Evolutionary conservation across 805 yeast species (phyloP), one percentile per base, ranked within the genome.

Genomic region (Debaryomyces tyrocola): DNA sequence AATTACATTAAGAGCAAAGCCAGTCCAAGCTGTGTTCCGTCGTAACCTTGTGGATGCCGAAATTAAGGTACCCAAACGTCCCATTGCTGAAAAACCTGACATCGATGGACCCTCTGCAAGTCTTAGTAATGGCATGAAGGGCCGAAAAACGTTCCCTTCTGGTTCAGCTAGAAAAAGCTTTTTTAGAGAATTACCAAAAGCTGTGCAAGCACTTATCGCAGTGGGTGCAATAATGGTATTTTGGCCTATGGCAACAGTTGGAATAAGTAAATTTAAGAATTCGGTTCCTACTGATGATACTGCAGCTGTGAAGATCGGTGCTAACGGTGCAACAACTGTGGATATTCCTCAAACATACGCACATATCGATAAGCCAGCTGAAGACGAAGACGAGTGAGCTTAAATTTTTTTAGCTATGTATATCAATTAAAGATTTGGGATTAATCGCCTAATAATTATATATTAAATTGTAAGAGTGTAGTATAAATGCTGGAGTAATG

Each of bases 161-260:
- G 54, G 54, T 17, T 49, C 51, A 4, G 35, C 49, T 6, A 11
- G 40, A 6, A 29, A 21, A 12, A 44, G 41, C 7, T 41, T 49
- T 4, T 17, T 18, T 1, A 45, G 40, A 28, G 54, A 53, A 37
- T 12, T 49, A 15, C 51, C 52, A 20, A 49, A 39, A 8, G 47
- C 44, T 31, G 4, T 35, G n/a, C 45, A 24, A 24, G 41, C 49
- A 20, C 11, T 37, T 9, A 14, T 40, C 8, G 14, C 49, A 8
- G 29, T 54, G 37, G 44, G 42, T 37, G 33, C 45, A 2, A 15
- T 49, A 15, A 37, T 54, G 41, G n/a, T 48, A 11, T 41, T 37
- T 4, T 54, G 54, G 53, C 58, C 58, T 4, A 45, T 31, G 29
- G 31, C 47, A 7, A 45, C 43, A 7, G 37, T 46, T 9, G 40